Evolutionary conservation across 495 filamentous ascomycete species (phyloP).

Genomic region (Acidiella bohemica): DNA sequence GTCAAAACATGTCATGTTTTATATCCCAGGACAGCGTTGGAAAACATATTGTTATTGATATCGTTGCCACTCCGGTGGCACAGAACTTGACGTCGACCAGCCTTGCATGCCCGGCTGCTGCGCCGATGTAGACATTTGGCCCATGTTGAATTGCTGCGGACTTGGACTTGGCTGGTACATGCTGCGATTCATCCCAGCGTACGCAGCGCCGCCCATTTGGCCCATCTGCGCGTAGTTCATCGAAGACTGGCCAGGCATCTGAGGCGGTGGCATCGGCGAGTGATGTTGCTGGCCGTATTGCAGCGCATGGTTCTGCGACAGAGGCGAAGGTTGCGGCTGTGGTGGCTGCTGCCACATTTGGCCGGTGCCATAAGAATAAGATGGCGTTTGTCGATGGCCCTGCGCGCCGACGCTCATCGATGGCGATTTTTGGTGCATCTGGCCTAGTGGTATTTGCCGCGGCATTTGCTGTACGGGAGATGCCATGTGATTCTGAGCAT

Average conservation of each 20-base stretch:
- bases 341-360: slow-evolving; percentile 36
- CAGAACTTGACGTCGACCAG: slow-evolving; percentile 15
- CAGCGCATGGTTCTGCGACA: slow-evolving; percentile 32
- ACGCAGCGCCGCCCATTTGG: slow-evolving; percentile 27
- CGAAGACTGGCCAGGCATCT: slow-evolving; percentile 42
- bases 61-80: slow-evolving; percentile 16
- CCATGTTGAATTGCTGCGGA: slow-evolving; percentile 19
- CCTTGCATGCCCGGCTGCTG: slow-evolving; percentile 23
- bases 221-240: slow-evolving; percentile 27
- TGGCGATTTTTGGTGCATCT: slow-evolving; percentile 35
- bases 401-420: slow-evolving; percentile 23
- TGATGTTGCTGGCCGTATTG: slow-evolving; percentile 31
- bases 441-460: slow-evolving; percentile 33
- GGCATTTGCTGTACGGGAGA: slow-evolving; percentile 40
- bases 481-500: slow-evolving; percentile 40
- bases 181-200: slow-evolving; percentile 22
- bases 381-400: slow-evolving; percentile 25
- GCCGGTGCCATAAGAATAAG: slow-evolving; percentile 39
- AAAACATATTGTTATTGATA: slow-evolving; percentile 13
- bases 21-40: not conserved
- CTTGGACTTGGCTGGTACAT: slow-evolving; percentile 22
- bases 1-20: not conserved
- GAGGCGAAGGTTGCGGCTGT: slow-evolving; percentile 44
- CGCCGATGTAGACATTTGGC: slow-evolving; percentile 3
- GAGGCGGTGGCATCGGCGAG: slow-evolving; percentile 45